Evolutionary conservation across 495 filamentous ascomycete species (phyloP), one percentile per base, ranked within the genome.

Genomic region (Podospora pseudoanserina): DNA sequence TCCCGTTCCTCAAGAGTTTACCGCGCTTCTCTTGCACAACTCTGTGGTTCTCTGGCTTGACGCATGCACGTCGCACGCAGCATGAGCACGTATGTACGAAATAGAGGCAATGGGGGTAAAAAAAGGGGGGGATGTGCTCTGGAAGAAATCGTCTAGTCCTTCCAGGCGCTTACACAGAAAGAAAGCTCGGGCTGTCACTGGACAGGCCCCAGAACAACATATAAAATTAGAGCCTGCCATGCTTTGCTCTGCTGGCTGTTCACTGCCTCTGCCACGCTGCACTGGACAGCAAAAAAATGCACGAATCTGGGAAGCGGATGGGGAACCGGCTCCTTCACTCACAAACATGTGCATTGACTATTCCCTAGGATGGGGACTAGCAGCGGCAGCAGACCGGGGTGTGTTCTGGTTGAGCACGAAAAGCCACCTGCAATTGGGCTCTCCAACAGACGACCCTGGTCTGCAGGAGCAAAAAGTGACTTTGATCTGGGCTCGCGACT

Each of bases 201-300:
- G 77, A 75, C 73, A 66, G 58, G 49, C 54, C 20, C 66, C 63
- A 60, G 64, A 44, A 72, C 60, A 66, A 67, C 70, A 70, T 74
- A 73, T 77, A 76, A 78, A 71, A 78, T 78, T 71, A 75, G 72
- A 74, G 69, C 73, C 70, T 62, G 44, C 61, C 49, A 26, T 66
- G 53, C 44, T 63, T 39, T 67, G 60, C 32, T 66, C 59, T 58
- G 68, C 39, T 54, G 32, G 53, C 20, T 4, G 61, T 39, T 63
- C 61, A 63, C 54, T 69, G 65, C 64, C 60, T 65, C 67, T 23
- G 49, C 61, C 56, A 32, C 57, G 66, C 53, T 26, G 54, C 49
- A 26, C 32, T 61, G 64, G 15, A 28, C 39, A n/a, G 57, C 55
- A 39, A 49, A 39, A 49, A n/a, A 64, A 55, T 62, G 60, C 60